Conservation (phyloP, 2,329 filamentous ascomycete species). For the Bipolaris bicolor region DNA sequence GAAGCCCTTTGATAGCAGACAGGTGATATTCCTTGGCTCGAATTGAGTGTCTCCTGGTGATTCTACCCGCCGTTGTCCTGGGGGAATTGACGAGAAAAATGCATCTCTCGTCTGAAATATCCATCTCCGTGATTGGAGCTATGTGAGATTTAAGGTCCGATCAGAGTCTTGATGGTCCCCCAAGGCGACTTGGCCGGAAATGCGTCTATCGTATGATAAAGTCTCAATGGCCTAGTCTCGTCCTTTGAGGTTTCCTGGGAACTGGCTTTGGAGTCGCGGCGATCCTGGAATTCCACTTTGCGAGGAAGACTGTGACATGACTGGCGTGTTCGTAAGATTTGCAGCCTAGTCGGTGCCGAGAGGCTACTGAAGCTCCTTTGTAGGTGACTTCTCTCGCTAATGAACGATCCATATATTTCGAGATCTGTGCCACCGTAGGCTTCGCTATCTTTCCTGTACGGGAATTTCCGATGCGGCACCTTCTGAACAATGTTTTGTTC, state of each 20-base stretch:
- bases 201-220: not conserved
- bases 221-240: not conserved
- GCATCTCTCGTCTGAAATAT: not conserved
- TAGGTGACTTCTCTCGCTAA: too few relatives aligned
- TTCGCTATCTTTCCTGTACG: too few relatives aligned
- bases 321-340: too few relatives aligned
- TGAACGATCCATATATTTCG: too few relatives aligned
- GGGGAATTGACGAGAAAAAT: too few relatives aligned
- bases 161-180: not conserved
- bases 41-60: not conserved
- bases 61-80: not conserved
- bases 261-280: not conserved
- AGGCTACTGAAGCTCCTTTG: too few relatives aligned
- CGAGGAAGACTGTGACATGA: too few relatives aligned
- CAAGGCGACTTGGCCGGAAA: not conserved
- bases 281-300: too few relatives aligned
- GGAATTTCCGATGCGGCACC: not conserved
- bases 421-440: too few relatives aligned
- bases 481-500: too few relatives aligned
- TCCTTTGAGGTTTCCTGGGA: not conserved
- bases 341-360: too few relatives aligned
- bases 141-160: not conserved
- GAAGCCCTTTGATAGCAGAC: not conserved
- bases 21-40: too few relatives aligned
- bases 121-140: not conserved